phyloP scores from a whole-genome alignment of 768 basidiomycete species.

The Trametes sanguinea region DNA sequence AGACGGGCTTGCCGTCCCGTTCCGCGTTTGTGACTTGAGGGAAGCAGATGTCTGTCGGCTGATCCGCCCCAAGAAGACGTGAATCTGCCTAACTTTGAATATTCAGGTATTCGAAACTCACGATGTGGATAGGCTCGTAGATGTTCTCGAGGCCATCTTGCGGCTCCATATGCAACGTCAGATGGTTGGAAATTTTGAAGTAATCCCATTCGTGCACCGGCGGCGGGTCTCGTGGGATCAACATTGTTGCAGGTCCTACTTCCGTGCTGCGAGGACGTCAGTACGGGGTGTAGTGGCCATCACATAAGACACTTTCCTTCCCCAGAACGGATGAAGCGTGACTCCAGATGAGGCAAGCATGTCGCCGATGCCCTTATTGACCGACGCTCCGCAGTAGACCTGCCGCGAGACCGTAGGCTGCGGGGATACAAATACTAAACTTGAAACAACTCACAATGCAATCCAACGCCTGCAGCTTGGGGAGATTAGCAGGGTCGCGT shows the following conservation, averaged over 20 bases:
- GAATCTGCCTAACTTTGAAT: too few species aligned
- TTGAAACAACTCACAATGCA: conserved; percentile 3
- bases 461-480: conserved; percentile 12
- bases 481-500: neutral
- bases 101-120: neutral
- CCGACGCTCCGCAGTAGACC: conserved; percentile 9
- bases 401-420: neutral
- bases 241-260: conserved; percentile 11
- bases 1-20: conserved; percentile 40
- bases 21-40: conserved; percentile 36
- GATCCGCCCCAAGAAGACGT: neutral
- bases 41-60: conserved; percentile 27
- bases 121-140: conserved; percentile 19
- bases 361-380: conserved; percentile 2
- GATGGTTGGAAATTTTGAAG: conserved; percentile 21
- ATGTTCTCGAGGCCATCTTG: conserved; percentile 6
- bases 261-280: conserved; percentile 9
- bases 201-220: conserved; percentile 23
- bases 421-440: neutral
- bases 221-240: conserved; percentile 1
- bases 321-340: conserved; percentile 2
- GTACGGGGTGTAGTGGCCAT: neutral
- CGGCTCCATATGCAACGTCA: conserved; percentile 6
- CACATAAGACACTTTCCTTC: neutral
- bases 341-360: conserved; percentile 3